phyloP scores from a whole-genome alignment of 2,329 filamentous ascomycete species.

The Fusarium veterinarium region DNA sequence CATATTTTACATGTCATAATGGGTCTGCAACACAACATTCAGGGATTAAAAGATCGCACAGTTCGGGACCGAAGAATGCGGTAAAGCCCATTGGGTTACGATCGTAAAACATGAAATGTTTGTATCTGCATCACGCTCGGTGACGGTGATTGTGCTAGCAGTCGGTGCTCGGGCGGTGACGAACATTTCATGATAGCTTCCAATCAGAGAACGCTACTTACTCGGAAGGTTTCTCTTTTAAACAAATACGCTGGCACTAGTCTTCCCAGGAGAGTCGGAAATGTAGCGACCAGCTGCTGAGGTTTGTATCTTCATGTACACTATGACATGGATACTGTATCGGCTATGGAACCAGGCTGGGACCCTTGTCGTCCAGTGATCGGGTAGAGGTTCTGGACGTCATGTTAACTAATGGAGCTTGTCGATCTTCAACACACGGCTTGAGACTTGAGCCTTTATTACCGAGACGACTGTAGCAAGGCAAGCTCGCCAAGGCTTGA shows the following conservation, averaged over 20 bases:
- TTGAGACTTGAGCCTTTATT: constrained; percentile 1
- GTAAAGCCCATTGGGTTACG: not conserved
- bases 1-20: not conserved
- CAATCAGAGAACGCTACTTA: not conserved
- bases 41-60: not conserved
- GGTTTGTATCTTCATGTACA: constrained; percentile 23
- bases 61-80: constrained; percentile 9
- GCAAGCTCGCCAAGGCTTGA: not conserved
- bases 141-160: not conserved
- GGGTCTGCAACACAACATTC: not conserved
- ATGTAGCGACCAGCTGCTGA: constrained; percentile 16
- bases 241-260: not conserved
- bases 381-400: constrained; percentile 10
- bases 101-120: not conserved
- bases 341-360: constrained; percentile 26
- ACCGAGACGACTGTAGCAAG: not conserved
- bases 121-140: not conserved
- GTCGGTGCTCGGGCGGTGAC: not conserved
- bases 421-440: constrained; percentile 22
- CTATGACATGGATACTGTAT: constrained; percentile 14
- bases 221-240: not conserved
- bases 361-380: constrained; percentile 26
- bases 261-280: not conserved
- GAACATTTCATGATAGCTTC: not conserved
- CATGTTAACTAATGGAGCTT: constrained; percentile 19